Percentiles rank a stretch among this genome's conserved stretches.
These are phyloP conservation scores for Pisolithus sp. DNA, from an alignment of 768 basidiomycete species.

Conservation along the genomic window DNA sequence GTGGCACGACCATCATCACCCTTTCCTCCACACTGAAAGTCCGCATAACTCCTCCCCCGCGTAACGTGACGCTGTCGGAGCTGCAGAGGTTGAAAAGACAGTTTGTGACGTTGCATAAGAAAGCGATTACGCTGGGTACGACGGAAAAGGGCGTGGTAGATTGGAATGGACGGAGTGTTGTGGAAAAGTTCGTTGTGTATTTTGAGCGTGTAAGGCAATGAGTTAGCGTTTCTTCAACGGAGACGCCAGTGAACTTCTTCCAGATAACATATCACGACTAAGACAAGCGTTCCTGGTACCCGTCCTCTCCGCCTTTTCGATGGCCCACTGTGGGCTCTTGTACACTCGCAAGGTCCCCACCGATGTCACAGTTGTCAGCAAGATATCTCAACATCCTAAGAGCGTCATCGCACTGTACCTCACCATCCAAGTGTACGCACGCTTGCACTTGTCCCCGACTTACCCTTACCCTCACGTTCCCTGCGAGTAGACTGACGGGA, in stretches of 20 bases:
- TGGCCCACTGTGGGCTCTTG: not conserved
- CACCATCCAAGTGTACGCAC: not conserved
- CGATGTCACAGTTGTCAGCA: too few relatives aligned
- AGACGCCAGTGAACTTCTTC: too few relatives aligned
- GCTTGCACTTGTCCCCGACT: not conserved
- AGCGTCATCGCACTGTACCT: not conserved
- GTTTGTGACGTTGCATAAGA: constrained; percentile 85
- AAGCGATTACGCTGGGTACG: constrained; percentile 78
- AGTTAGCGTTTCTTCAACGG: constrained; percentile 1
- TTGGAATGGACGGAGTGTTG: constrained; percentile 69
- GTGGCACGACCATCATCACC: constrained; percentile 46
- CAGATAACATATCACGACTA: too few relatives aligned
- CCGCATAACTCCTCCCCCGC: constrained; percentile 49
- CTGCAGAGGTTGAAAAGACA: constrained; percentile 87
- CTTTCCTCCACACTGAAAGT: constrained; percentile 33
- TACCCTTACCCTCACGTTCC: not conserved
- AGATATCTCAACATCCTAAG: too few relatives aligned
- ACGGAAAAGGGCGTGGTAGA: constrained; percentile 72
- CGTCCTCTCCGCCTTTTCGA: too few relatives aligned
- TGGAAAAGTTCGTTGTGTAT: constrained; percentile 63
- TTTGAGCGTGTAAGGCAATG: constrained; percentile 56
- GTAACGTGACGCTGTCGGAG: constrained; percentile 76
- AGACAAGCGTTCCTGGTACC: too few relatives aligned
- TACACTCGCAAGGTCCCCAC: too few relatives aligned
- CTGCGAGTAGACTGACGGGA: not conserved